phyloP scores from a whole-genome alignment of 768 basidiomycete species.

The Pisolithus sp. region DNA sequence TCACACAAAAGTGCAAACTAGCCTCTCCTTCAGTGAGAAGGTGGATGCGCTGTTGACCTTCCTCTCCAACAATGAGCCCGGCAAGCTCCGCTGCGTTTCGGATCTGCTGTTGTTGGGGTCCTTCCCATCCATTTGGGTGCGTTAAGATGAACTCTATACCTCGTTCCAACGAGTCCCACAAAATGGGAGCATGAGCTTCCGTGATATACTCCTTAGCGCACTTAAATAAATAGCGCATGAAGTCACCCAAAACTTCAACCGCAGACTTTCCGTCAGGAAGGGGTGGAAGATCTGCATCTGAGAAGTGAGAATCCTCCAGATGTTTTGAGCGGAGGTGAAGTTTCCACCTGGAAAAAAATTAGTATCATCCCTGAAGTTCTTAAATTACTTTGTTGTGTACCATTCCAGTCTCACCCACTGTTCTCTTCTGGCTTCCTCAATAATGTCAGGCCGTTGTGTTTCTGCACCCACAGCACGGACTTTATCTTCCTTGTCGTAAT shows the following conservation, averaged over 20 bases:
- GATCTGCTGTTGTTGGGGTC: slow-evolving; percentile 48
- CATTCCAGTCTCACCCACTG: slow-evolving; percentile 39
- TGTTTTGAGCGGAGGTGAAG: slow-evolving; percentile 30
- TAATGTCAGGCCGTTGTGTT: slow-evolving; percentile 27
- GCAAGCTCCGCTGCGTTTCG: slow-evolving; percentile 46
- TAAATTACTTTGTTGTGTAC: slow-evolving; percentile 10
- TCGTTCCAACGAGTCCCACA: slow-evolving; percentile 39
- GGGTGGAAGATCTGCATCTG: slow-evolving; percentile 23
- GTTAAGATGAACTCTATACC: slow-evolving; percentile 45
- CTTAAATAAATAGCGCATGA: slow-evolving; percentile 36
- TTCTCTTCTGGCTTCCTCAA: slow-evolving; percentile 30
- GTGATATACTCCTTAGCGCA: slow-evolving; percentile 40
- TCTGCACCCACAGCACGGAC: slow-evolving; percentile 38
- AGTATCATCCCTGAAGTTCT: neutral
- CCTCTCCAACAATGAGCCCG: slow-evolving; percentile 37
- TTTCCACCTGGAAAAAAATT: slow-evolving; percentile 21
- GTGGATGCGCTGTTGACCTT: slow-evolving; percentile 36
- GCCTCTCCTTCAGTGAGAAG: slow-evolving; percentile 62
- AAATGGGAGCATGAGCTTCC: slow-evolving; percentile 32
- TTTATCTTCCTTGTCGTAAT: slow-evolving; percentile 33
- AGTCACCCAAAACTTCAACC: slow-evolving; percentile 37
- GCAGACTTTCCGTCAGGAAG: slow-evolving; percentile 32
- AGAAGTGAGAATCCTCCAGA: slow-evolving; percentile 17
- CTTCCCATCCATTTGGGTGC: slow-evolving; percentile 63
- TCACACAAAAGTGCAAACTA: slow-evolving; percentile 49